These are phyloP conservation scores for Pichia terricola DNA, from an alignment of 1,139 yeast species.

Conservation along the genomic window DNA sequence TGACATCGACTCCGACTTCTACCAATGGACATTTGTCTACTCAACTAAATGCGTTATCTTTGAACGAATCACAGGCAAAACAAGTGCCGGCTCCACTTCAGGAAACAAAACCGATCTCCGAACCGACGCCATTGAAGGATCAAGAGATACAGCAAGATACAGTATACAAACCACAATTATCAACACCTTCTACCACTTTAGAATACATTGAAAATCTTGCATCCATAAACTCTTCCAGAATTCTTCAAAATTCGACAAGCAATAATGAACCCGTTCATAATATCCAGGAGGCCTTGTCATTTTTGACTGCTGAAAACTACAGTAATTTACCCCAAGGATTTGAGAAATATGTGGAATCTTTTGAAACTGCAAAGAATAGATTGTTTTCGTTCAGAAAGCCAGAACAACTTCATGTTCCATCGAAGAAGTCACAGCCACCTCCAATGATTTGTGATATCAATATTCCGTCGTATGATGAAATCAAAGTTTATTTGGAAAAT, in stretches of 20 bases:
- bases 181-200: neutral
- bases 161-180: neutral
- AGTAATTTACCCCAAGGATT: conserved; percentile 38
- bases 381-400: conserved; percentile 18
- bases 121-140: no score
- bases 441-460: conserved; percentile 17
- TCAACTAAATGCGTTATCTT: neutral
- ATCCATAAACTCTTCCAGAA: conserved; percentile 6
- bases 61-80: neutral
- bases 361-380: conserved; percentile 36
- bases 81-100: no score
- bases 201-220: conserved; percentile 8
- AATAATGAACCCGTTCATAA: conserved; percentile 6
- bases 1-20: neutral
- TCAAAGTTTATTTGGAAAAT: conserved; percentile 54
- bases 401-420: conserved; percentile 11
- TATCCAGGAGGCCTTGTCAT: conserved; percentile 12
- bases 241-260: conserved; percentile 3
- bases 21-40: neutral
- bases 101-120: no score
- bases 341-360: conserved; percentile 35
- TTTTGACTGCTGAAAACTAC: conserved; percentile 15
- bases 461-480: conserved; percentile 50
- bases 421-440: conserved; percentile 13
- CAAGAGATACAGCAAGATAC: neutral